Evolutionary conservation across 768 basidiomycete species (phyloP).

Genomic region (Russula brevipes): DNA sequence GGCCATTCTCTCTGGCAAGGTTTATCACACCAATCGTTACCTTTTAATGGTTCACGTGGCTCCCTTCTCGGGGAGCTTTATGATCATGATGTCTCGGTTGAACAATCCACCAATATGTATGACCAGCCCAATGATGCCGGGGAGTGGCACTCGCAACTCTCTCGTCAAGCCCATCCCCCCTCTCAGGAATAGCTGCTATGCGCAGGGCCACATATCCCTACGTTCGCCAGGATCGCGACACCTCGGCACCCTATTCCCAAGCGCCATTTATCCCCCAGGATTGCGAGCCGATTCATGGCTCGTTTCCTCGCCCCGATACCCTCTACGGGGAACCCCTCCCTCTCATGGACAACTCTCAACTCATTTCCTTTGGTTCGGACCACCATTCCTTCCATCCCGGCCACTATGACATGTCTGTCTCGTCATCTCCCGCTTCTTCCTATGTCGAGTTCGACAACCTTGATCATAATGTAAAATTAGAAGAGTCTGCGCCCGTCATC

Average conservation of each 20-base stretch:
- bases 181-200: slow-evolving; percentile 40
- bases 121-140: slow-evolving; percentile 27
- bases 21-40: slow-evolving; percentile 31
- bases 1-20: slow-evolving; percentile 37
- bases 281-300: slow-evolving; percentile 34
- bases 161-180: slow-evolving; percentile 29
- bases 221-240: slow-evolving; percentile 65
- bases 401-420: slow-evolving; percentile 33
- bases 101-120: slow-evolving; percentile 27
- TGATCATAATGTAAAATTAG: slow-evolving; percentile 54
- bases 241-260: slow-evolving; percentile 37
- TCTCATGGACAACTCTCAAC: slow-evolving; percentile 37
- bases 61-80: slow-evolving; percentile 71
- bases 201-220: slow-evolving; percentile 75
- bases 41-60: slow-evolving; percentile 39
- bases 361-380: slow-evolving; percentile 36
- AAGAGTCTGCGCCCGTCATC: slow-evolving; percentile 54
- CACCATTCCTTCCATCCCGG: slow-evolving; percentile 30
- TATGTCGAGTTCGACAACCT: slow-evolving; percentile 45
- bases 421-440: slow-evolving; percentile 41
- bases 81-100: slow-evolving; percentile 47
- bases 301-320: slow-evolving; percentile 35
- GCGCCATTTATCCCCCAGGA: slow-evolving; percentile 43
- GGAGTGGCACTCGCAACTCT: slow-evolving; percentile 25
- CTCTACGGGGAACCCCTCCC: slow-evolving; percentile 40